Percentiles rank a stretch among this genome's conserved stretches.
Evolutionary conservation across 1,284 basidiomycete species (phyloP).

Genomic region (Fomitopsis pinicola): DNA sequence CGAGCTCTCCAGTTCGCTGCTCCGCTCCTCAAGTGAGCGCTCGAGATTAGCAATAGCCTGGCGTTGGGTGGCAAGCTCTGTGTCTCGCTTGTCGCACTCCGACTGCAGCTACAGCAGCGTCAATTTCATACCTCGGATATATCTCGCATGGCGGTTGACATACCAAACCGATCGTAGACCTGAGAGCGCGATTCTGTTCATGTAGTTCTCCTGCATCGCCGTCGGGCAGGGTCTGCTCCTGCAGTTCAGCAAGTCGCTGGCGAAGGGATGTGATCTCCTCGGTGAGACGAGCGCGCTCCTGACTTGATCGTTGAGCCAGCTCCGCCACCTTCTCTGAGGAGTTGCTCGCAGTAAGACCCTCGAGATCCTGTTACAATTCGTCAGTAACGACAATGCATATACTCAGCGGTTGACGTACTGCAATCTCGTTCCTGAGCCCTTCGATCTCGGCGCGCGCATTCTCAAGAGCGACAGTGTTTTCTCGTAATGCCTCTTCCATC

Average conservation of each 20-base stretch:
- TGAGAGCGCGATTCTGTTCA: slow-evolving; percentile 21
- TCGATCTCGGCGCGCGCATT: slow-evolving; percentile 92
- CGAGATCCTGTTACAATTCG: slow-evolving; percentile 42
- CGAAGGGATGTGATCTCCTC: slow-evolving; percentile 53
- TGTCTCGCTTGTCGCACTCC: slow-evolving; percentile 25
- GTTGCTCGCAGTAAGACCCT: slow-evolving; percentile 33
- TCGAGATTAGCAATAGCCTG: slow-evolving; percentile 34
- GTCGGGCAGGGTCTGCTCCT: background rate
- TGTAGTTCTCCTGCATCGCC: slow-evolving; percentile 15
- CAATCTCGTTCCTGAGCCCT: slow-evolving; percentile 69
- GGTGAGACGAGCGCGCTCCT: slow-evolving; percentile 42
- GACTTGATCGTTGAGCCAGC: slow-evolving; percentile 36
- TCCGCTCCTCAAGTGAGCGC: slow-evolving; percentile 40
- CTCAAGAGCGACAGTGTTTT: slow-evolving; percentile 87
- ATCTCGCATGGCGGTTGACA: slow-evolving; percentile 9
- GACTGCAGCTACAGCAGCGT: slow-evolving; percentile 26
- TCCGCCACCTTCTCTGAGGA: slow-evolving; percentile 32
- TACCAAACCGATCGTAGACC: slow-evolving; percentile 37
- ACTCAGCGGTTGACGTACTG: slow-evolving; percentile 44
- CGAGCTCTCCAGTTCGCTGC: slow-evolving; percentile 48
- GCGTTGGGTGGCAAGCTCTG: slow-evolving; percentile 35
- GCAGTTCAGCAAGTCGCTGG: slow-evolving; percentile 19
- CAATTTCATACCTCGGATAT: background rate
- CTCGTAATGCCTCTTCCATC: slow-evolving; percentile 83
- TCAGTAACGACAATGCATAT: background rate